Evolutionary conservation across 805 yeast genomes (phyloP).

Genomic region (Torulaspora microellipsoides): DNA sequence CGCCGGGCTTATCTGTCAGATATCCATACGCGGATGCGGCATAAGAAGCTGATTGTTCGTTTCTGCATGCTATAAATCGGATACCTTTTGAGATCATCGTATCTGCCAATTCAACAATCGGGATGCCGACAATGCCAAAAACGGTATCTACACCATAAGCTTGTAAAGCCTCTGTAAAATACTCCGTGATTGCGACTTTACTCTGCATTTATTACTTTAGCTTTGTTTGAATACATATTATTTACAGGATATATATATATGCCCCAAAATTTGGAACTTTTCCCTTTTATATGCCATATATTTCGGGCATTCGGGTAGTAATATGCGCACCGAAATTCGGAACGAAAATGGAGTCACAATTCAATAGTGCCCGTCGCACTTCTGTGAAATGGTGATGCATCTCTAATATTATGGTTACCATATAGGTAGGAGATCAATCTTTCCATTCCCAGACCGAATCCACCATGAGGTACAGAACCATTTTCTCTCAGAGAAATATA

Average conservation of each 20-base stretch:
- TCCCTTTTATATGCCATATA: too few species aligned
- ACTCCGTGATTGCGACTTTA: conserved; percentile 8
- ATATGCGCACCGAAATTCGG: too few species aligned
- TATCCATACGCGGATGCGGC: conserved; percentile 73
- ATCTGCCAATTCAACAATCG: conserved; percentile 67
- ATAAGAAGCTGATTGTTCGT: conserved; percentile 71
- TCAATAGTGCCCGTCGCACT: conserved; percentile 47
- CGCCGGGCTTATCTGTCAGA: conserved; percentile 61
- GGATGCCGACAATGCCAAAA: conserved; percentile 73
- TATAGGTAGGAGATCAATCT: conserved; percentile 69
- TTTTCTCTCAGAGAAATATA: conserved; percentile 66
- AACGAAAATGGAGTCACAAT: conserved; percentile 3
- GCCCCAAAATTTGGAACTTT: not conserved
- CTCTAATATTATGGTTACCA: conserved; percentile 76
- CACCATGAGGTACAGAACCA: conserved; percentile 92
- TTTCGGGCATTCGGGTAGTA: not conserved
- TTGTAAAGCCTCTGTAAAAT: conserved; percentile 45
- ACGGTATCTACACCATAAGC: conserved; percentile 50
- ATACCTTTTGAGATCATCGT: conserved; percentile 51
- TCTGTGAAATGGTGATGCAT: conserved; percentile 83
- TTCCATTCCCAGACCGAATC: conserved; percentile 94
- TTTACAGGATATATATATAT: not conserved
- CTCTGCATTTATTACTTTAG: not conserved
- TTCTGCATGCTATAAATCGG: conserved; percentile 55
- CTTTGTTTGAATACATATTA: too few species aligned